These are phyloP conservation scores for Diplosphaera chodatii DNA, from an alignment of 139 green algal species.

Conservation along the genomic window DNA sequence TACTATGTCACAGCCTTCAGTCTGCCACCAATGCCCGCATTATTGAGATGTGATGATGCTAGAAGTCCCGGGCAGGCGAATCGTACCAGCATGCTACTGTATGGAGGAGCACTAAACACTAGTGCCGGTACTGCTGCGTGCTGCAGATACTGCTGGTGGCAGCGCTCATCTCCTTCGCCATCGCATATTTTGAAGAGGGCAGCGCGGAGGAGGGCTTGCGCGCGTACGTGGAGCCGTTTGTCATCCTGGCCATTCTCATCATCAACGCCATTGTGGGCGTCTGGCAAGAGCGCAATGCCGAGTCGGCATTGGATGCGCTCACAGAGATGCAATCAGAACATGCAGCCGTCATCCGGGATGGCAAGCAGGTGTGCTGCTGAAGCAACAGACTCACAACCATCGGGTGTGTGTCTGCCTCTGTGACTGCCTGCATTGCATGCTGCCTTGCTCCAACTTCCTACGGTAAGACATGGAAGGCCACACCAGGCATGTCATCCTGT, in stretches of 20 bases:
- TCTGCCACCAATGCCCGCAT: too few species aligned
- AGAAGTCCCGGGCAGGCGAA: too few species aligned
- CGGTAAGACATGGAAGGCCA: too few species aligned
- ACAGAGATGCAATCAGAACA: slow-evolving; percentile 93
- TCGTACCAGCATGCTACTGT: too few species aligned
- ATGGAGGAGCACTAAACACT: too few species aligned
- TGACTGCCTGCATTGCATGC: too few species aligned
- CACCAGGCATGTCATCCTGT: too few species aligned
- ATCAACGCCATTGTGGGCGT: slow-evolving; percentile 98
- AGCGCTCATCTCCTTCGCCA: slow-evolving; percentile 79
- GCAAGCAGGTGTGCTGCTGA: slow-evolving; percentile 51
- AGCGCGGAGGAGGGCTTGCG: slow-evolving; percentile 65
- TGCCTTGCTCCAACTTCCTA: too few species aligned
- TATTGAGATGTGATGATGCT: too few species aligned
- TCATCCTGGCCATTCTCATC: slow-evolving; percentile 96
- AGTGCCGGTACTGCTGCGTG: background rate
- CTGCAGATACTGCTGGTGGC: slow-evolving; percentile 82
- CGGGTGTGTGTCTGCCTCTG: too few species aligned
- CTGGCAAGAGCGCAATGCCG: slow-evolving; percentile 96
- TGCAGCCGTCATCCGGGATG: slow-evolving; percentile 69
- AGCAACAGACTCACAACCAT: too few species aligned
- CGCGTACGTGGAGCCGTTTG: slow-evolving; percentile 93
- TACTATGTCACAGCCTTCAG: too few species aligned
- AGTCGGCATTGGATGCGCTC: slow-evolving; percentile 91
- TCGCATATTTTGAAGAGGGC: slow-evolving; percentile 80